Base-by-base conservation (phyloP, 257 asterid genomes). In the Nicotiana paniculata region DNA sequence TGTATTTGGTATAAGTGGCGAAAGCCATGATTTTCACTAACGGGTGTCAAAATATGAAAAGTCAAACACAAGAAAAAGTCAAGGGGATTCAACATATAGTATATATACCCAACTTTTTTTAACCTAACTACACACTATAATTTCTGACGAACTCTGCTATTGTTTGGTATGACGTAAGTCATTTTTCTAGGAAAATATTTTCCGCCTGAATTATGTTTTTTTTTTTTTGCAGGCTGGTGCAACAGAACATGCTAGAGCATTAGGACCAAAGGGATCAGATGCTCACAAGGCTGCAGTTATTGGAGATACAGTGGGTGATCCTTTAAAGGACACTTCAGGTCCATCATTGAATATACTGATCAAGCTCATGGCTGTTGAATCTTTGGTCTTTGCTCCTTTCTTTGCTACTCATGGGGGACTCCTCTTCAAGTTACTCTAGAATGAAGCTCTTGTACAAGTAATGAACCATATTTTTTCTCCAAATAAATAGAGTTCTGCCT, bases 261-360 rank as follows among this genome's bases (percentile, higher is more conserved):
- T 91, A 1, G 96, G 93, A 5, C 94, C 96, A 3, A 92, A 92
- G 83, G 94, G 96, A 79, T 91, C 96, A 28, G 94, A 92, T 33
- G 93, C 96, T 3, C 96, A 92, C 90, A 90, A 89, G 79, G 96
- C 96, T 13, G 96, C 94, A n/a, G 96, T 92, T 17, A 92, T 92
- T 12, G 96, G 96, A 37, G 96, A 92, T 83, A 92, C 94, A 28
- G 88, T 92, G 2, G 96, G 93, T 32, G 93, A 90, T 83, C 94
- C 94, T 70, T 85, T 92, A 12, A 90, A 92, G 82, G 94, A 90
- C 77, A 90, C 94, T 18, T 92, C 96, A 3, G 94, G 97, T 15
- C 94, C 94, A 62, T 90, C 94, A 11, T 90, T 92, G 43, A 89
- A 89, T 90, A 90, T 92, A 85, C 90, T 90, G 18, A 92, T 92